These are phyloP conservation scores for Albifimbria verrucaria DNA, from an alignment of 2,329 filamentous ascomycete genomes.

Conservation along the genomic window DNA sequence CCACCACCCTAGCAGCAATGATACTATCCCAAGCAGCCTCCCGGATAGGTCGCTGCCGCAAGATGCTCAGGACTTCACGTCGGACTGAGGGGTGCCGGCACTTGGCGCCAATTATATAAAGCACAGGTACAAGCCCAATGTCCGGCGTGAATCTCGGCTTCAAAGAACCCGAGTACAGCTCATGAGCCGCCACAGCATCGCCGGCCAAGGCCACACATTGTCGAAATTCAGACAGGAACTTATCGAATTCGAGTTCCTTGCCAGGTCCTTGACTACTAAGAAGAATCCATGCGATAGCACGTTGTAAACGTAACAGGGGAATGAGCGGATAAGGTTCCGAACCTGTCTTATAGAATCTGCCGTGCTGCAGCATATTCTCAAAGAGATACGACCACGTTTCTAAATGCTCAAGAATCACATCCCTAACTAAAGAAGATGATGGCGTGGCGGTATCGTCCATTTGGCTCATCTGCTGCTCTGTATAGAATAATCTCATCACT, in stretches of 20 bases:
- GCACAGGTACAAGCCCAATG: constrained; percentile 26
- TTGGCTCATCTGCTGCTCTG: neutral
- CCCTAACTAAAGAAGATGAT: neutral
- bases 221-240: constrained; percentile 23
- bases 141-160: constrained; percentile 29
- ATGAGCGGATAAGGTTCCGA: constrained; percentile 13
- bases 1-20: constrained; percentile 22
- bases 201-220: constrained; percentile 19
- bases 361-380: constrained; percentile 18
- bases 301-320: constrained; percentile 27
- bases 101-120: constrained; percentile 31
- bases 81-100: constrained; percentile 30
- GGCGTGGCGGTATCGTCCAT: neutral
- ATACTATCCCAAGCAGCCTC: constrained; percentile 33
- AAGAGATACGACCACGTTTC: constrained; percentile 24
- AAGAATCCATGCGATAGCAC: constrained; percentile 22
- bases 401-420: constrained; percentile 16
- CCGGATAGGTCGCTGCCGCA: constrained; percentile 18
- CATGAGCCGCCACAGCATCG: constrained; percentile 15
- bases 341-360: constrained; percentile 6
- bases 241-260: constrained; percentile 26
- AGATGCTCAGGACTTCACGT: constrained; percentile 24
- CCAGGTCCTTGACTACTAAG: constrained; percentile 19
- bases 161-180: constrained; percentile 16
- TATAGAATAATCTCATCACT: constrained; percentile 23